Percentiles rank a stretch among this genome's conserved stretches.
phyloP scores from a whole-genome alignment of 495 filamentous ascomycete genomes.

The Polyplosphaeria fusca region DNA sequence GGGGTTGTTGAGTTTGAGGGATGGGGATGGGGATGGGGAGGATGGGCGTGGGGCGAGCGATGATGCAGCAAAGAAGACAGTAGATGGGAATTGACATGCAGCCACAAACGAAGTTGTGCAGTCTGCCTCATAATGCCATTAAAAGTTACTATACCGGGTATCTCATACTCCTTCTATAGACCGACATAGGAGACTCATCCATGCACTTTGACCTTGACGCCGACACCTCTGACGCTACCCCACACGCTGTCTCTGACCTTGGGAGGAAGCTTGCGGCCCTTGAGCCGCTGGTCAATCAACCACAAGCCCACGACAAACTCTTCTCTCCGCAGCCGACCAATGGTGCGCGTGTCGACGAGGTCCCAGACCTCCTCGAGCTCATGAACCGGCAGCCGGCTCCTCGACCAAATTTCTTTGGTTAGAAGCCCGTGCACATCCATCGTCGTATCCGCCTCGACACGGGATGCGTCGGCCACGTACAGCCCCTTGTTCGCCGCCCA shows the following conservation, averaged over 20 bases:
- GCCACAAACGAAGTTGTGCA: no score
- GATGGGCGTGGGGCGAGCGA: background rate
- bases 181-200: background rate
- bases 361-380: conserved; percentile 80
- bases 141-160: conserved; percentile 12
- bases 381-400: conserved; percentile 65
- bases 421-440: conserved; percentile 68
- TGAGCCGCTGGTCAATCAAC: conserved; percentile 86
- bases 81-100: no score
- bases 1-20: conserved; percentile 15
- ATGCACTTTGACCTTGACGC: conserved; percentile 41
- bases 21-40: background rate
- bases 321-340: conserved; percentile 62
- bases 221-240: conserved; percentile 69
- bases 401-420: conserved; percentile 79
- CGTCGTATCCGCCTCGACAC: background rate
- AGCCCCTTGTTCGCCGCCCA: conserved; percentile 91
- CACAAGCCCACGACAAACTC: conserved; percentile 97
- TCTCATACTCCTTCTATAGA: conserved; percentile 2
- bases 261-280: conserved; percentile 80
- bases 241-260: conserved; percentile 80
- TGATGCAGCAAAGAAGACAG: no score
- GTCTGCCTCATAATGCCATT: no score
- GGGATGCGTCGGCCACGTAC: conserved; percentile 25
- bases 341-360: conserved; percentile 65